Evolutionary conservation across 2,329 filamentous ascomycete species (phyloP), one percentile per base, ranked within the genome.

Genomic region (Clonostachys rhizophaga): DNA sequence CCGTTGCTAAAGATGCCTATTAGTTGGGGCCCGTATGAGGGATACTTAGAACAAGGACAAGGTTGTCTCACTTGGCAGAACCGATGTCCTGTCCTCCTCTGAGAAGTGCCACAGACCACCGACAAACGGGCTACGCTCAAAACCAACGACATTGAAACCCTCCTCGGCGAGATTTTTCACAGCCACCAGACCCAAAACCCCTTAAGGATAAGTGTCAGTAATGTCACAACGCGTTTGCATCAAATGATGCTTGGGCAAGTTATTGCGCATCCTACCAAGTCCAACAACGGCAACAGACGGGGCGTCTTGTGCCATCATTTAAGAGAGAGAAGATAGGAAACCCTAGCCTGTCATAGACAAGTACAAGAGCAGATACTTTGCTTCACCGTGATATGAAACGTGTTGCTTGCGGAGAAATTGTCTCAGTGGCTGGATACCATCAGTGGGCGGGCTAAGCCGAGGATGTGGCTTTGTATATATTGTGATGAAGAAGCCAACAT

Each of bases 21-120:
- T 33, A 14, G n/a, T 10, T 9, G 18, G 10, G 7, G 3, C 18
- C 16, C 17, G 14, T 17, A n/a, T 4, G 14, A 12, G 20, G 39
- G 12, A n/a, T n/a, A 18, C 14, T 10, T 7, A 13, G 17, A 18
- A 14, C 8, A 2, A 11, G 33, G 16, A 12, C 2, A 43, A n/a
- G 12, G 17, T 10, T 8, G n/a, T 47, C 3, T 13, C 55, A 54
- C 55, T 61, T 58, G 63, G 13, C 56, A 52, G 4, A 71, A 63
- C 20, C 68, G 65, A 11, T 64, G 64, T 34, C 65, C 69, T 50
- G 61, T 66, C 54, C 14, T 67, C 55, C 3, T 63, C 58, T 9
- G 61, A 70, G 46, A 64, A 72, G 40, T 67, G 61, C 71, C 71
- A 75, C 1, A 75, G 52, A 0, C 71, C 71, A 12, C 71, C 71